Evolutionary conservation across 1,284 basidiomycete genomes (phyloP), one percentile per base, ranked within the genome.

Genomic region (Pseudozyma thailandica): DNA sequence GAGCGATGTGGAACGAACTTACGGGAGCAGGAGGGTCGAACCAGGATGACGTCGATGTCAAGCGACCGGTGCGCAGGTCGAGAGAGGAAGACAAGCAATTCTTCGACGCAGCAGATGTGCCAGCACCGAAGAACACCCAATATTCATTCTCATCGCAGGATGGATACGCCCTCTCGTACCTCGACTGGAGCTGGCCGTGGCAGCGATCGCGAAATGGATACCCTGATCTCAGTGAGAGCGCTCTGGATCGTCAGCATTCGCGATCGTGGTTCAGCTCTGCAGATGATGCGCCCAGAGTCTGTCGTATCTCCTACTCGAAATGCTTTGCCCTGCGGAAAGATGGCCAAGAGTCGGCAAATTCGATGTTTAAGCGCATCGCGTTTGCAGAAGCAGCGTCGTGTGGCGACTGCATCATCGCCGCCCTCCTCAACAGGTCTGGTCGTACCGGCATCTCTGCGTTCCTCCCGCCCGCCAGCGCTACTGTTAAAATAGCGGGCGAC

Each of bases 1-100:
- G 63, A 46, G 9, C 83, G 78, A 47, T 75, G 73, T 86, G 85
- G 85, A 49, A 58, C 10, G 84, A 85, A 66, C 62, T 86, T 2
- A 84, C 26, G 6, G 83, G 18, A 62, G 73, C 21, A 3, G 10
- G 13, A 18, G 4, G 2, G 21, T 28, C 26, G 61, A 59, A 25
- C 20, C 37, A 12, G 1, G 38, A 21, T 27, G 42, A 51, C 7
- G 23, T 70, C 18, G 31, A 50, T 4, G 56, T 70, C 9, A 13
- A 27, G 12, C 41, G 48, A 44, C 68, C 68, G 5, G 38, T 64
- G 2, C 44, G 68, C 10, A 46, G 27, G 18, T 64, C 68, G 6
- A 43, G 57, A 30, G 68, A 57, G 2, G 33, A 30, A 16, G 57
- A 53, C 31, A 15, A 6, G 21, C 31, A 42, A 5, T 26, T 60